phyloP scores from a whole-genome alignment of 148 eudicot genomes.

The Heliosperma pusillum region DNA sequence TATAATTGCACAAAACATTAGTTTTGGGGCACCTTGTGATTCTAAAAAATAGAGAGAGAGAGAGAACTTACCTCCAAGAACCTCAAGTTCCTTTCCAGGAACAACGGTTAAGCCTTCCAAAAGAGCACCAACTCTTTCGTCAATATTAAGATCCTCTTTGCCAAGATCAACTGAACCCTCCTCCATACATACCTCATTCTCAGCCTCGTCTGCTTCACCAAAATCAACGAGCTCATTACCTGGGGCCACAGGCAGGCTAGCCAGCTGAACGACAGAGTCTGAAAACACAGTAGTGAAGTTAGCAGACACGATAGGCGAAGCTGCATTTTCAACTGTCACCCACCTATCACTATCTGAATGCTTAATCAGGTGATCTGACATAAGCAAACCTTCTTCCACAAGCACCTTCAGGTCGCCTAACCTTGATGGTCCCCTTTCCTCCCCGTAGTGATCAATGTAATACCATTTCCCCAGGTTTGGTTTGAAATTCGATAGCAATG shows the following conservation, averaged over 20 bases:
- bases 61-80: constrained; percentile 52
- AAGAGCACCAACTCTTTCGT: constrained; percentile 71
- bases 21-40: no score
- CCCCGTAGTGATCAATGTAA: constrained; percentile 77
- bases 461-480: constrained; percentile 63
- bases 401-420: constrained; percentile 70
- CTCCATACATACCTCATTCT: constrained; percentile 32
- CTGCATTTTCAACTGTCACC: constrained; percentile 96
- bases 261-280: constrained; percentile 65
- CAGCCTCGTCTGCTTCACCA: constrained; percentile 40
- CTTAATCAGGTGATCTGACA: constrained; percentile 85
- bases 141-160: constrained; percentile 56
- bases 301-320: constrained; percentile 64
- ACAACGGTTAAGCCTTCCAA: constrained; percentile 53
- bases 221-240: constrained; percentile 66
- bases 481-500: constrained; percentile 39
- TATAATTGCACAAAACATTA: no score
- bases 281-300: constrained; percentile 59
- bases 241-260: constrained; percentile 78
- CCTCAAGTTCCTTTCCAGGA: constrained; percentile 83
- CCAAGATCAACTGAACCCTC: constrained; percentile 23
- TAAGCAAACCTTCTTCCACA: constrained; percentile 67
- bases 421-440: constrained; percentile 78
- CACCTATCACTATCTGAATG: constrained; percentile 86
- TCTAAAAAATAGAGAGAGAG: neutral